Evolutionary conservation across 2,329 filamentous ascomycete genomes (phyloP), one percentile per base, ranked within the genome.

Genomic region (Epichloe glyceriae): DNA sequence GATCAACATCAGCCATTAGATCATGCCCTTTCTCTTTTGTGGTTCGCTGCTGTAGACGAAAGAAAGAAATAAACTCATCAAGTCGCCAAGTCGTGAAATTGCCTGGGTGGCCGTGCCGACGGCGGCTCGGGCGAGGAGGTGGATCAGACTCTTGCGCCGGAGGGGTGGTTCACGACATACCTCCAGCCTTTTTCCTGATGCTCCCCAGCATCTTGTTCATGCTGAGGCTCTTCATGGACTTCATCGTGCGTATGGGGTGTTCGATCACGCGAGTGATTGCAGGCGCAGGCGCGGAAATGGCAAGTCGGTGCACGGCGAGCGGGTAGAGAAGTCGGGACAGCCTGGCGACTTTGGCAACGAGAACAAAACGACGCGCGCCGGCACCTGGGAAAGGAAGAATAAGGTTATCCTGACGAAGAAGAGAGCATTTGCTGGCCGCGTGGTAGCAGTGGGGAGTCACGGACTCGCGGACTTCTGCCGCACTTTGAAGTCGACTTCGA

Each of bases 191-290:
- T 62, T 70, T 73, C 61, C 70, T 75, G 63, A 80, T 72, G 67
- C 67, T 75, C 56, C 73, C 74, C 43, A 79, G 68, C 71, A 79
- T 69, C 69, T 73, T 78, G 64, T 72, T 75, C 68, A 78, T 71
- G 63, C 70, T 75, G 53, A 79, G 70, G 38, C 72, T 69, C 66
- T 76, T 79, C 71, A 73, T 72, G 55, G 64, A 64, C 58, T 68
- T 71, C 67, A 71, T 71, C 50, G 17, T 45, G 52, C 37, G 19
- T 41, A 34, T 19, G 17, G 5, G n/a, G 17, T 5, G n/a, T 47
- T 30, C 15, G 17, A 42, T 15, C 10, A 38, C 10, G 34, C 39
- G 12, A 22, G 40, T 34, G 17, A 37, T 26, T 3, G 26, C 45
- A 7, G 20, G 26, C 22, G 46, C 46, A 26, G 42, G 46, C 40